Percentiles rank a stretch among this genome's conserved stretches.
phyloP scores from a whole-genome alignment of 2,329 filamentous ascomycete genomes.

The Dactylonectria estremocensis region DNA sequence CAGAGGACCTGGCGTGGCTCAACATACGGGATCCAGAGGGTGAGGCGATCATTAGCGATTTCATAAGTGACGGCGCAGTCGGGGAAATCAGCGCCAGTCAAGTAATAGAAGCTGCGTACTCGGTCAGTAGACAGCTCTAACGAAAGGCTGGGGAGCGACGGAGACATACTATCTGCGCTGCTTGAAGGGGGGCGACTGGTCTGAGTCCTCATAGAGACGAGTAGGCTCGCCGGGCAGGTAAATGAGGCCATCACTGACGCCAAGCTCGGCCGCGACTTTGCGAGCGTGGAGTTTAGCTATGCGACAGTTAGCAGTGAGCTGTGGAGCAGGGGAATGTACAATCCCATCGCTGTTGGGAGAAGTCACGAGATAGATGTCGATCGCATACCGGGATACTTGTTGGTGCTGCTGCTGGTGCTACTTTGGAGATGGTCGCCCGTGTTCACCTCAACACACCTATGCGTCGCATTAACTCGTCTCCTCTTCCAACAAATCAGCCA shows the following conservation, averaged over 20 bases:
- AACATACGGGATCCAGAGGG: slow-evolving; percentile 81
- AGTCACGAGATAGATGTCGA: not conserved
- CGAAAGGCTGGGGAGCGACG: not conserved
- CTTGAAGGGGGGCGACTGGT: slow-evolving; percentile 69
- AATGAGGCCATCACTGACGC: slow-evolving; percentile 65
- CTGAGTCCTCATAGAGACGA: slow-evolving; percentile 70
- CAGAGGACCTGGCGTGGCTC: slow-evolving; percentile 74
- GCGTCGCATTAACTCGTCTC: slow-evolving; percentile 16
- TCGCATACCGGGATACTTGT: slow-evolving; percentile 58
- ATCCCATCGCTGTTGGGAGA: not conserved
- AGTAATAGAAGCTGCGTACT: slow-evolving; percentile 70
- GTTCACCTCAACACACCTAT: slow-evolving; percentile 58
- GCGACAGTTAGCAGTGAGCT: not conserved
- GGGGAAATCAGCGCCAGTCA: slow-evolving; percentile 68
- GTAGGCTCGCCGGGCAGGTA: slow-evolving; percentile 69
- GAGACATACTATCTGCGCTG: slow-evolving; percentile 69
- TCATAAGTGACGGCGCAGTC: slow-evolving; percentile 72
- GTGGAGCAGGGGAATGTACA: not conserved
- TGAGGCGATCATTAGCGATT: slow-evolving; percentile 72
- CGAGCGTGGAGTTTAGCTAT: slow-evolving; percentile 71
- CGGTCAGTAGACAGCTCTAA: slow-evolving; percentile 1
- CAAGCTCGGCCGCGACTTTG: slow-evolving; percentile 68
- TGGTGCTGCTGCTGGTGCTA: slow-evolving; percentile 32
- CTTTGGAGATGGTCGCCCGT: slow-evolving; percentile 34
- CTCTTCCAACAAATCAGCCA: no score